These are phyloP conservation scores for Rubroshorea leprosula DNA, from an alignment of 345 rosid species.

Conservation along the genomic window DNA sequence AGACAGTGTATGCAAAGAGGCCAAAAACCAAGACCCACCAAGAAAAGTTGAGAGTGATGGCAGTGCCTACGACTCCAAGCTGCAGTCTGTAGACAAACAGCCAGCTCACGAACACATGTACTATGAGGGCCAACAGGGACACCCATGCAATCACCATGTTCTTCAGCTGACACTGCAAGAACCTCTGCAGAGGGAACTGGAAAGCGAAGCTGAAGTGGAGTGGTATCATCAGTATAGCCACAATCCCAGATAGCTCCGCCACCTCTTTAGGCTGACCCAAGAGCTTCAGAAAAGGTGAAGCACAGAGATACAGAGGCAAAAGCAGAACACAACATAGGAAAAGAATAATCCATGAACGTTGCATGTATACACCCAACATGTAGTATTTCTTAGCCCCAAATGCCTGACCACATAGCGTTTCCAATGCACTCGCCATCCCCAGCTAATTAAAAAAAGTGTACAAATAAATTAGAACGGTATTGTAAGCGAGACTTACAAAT, in stretches of 20 bases:
- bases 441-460: constrained; percentile 28
- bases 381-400: constrained; percentile 60
- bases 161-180: constrained; percentile 71
- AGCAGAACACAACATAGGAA: constrained; percentile 40
- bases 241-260: constrained; percentile 50
- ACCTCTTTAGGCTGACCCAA: constrained; percentile 67
- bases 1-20: constrained; percentile 28
- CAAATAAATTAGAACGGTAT: no score
- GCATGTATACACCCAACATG: constrained; percentile 72
- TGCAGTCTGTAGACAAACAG: constrained; percentile 43
- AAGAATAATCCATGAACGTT: constrained; percentile 71
- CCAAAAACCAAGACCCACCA: constrained; percentile 66
- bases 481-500: no score
- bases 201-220: constrained; percentile 72
- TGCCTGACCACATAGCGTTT: constrained; percentile 64
- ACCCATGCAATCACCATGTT: constrained; percentile 52
- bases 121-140: constrained; percentile 33
- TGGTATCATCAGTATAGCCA: constrained; percentile 52
- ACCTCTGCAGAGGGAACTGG: constrained; percentile 63
- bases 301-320: constrained; percentile 46
- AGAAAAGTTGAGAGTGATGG: constrained; percentile 48
- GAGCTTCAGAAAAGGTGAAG: constrained; percentile 47
- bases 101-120: constrained; percentile 60
- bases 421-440: constrained; percentile 74
- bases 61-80: constrained; percentile 54